Evolutionary conservation across 441 rosid genomes (phyloP), one percentile per base, ranked within the genome.

Genomic region (Erodium texanum): DNA sequence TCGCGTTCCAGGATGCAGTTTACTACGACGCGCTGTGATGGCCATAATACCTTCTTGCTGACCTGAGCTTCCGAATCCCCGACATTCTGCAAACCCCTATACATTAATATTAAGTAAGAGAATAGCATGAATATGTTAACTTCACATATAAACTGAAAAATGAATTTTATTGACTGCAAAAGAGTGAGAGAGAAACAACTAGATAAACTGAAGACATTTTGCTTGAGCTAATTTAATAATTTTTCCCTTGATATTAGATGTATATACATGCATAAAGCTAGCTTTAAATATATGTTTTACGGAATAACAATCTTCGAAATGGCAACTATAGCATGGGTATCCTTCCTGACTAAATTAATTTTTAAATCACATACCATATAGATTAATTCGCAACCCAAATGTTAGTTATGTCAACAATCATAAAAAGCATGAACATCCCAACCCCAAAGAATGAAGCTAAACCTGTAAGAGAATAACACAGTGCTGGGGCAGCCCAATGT

Each of bases 11-110:
- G 99, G 99, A 77, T 94, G 99, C 79, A 94, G 80, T 78, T 89
- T 84, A 72, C 99, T 89, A 76, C 99, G 97, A 56, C 99, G 98
- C 67, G 99, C 99, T 73, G 76, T 87, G 66, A 89, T 83, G 74
- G 96, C 92, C 81, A 92, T 90, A 71, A 87, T 69, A 68, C 99
- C 99, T 84, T 89, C 99, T 73, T 81, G 50, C 81, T 89, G 97
- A 79, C 96, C 97, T 70, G 82, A 81, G 81, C 99, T 88, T 82
- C 96, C 99, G 79, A 94, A 94, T 76, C 72, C 82, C 80, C 94
- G 86, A 85, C 75, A 84, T 80, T 94, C 98, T 87, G 94, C 99
- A 88, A 92, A 94, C 78, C 99, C 99, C 99, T 94, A 83, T 80
- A 79, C 29, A 27, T 27, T 27, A 27, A 27, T 27, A 27, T 82